These are phyloP conservation scores for Seminavis robusta DNA, from an alignment of 108 stramenopile species.

Conservation along the genomic window DNA sequence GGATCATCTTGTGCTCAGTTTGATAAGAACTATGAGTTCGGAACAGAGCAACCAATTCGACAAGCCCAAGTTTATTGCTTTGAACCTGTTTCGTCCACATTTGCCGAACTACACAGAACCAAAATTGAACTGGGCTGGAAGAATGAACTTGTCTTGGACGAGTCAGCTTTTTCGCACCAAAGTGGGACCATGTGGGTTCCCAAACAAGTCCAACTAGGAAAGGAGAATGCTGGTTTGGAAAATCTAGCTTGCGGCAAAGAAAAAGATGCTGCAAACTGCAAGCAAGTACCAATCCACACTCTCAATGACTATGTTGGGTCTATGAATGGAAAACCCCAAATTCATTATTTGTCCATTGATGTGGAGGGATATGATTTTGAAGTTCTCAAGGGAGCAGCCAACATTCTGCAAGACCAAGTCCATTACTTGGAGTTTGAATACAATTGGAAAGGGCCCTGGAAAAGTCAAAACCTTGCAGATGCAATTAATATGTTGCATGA, in stretches of 20 bases:
- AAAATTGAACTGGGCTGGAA: conserved; percentile 8
- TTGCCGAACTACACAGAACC: conserved; percentile 2
- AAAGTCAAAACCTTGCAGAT: conserved; percentile 1
- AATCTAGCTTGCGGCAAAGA: conserved; percentile 23
- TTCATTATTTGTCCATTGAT: conserved; percentile 41
- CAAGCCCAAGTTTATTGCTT: conserved; percentile 38
- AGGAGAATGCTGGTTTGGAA: conserved; percentile 20
- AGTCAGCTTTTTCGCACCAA: conserved; percentile 34
- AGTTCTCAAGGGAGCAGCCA: conserved; percentile 26
- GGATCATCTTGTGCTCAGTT: background rate
- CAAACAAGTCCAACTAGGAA: background rate
- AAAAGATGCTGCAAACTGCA: conserved; percentile 11
- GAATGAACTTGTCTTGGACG: conserved; percentile 25
- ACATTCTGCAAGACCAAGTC: conserved; percentile 10
- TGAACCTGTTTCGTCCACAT: conserved; percentile 59
- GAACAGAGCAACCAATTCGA: background rate
- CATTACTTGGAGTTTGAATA: conserved; percentile 52
- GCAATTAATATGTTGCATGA: background rate
- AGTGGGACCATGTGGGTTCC: conserved; percentile 30
- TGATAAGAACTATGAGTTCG: background rate
- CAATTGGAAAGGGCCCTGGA: conserved; percentile 30
- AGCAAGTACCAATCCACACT: conserved; percentile 22
- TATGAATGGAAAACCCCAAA: conserved; percentile 1
- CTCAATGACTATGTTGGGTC: conserved; percentile 18
- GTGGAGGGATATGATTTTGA: conserved; percentile 44